These are phyloP conservation scores for Tulasnella sp. DNA, from an alignment of 768 basidiomycete genomes.

Conservation along the genomic window DNA sequence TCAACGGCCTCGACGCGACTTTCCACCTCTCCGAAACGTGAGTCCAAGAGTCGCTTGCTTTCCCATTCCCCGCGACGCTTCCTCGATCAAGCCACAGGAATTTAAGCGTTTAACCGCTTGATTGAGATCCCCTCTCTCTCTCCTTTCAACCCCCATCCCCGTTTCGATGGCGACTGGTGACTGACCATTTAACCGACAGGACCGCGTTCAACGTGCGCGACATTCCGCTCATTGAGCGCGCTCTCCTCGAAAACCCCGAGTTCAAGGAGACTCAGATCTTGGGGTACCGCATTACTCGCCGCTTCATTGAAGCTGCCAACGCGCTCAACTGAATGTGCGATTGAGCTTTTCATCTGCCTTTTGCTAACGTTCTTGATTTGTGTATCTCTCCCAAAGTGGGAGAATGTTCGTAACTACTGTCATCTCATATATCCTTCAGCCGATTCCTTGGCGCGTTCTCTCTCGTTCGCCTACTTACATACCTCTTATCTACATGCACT, in stretches of 20 bases:
- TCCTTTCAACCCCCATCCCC: neutral
- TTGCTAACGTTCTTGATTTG: neutral
- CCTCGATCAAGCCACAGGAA: neutral
- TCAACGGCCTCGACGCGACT: neutral
- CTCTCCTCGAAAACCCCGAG: neutral
- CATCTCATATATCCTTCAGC: too few species aligned
- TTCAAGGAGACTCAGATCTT: neutral
- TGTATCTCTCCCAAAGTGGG: neutral
- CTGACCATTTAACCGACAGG: neutral
- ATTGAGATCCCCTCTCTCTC: neutral
- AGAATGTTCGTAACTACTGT: too few species aligned
- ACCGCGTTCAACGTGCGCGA: neutral
- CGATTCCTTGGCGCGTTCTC: too few species aligned
- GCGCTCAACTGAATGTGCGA: neutral
- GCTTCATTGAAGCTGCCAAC: neutral
- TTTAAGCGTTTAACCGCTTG: neutral
- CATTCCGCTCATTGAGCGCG: neutral
- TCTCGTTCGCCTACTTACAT: too few species aligned
- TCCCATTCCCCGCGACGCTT: neutral
- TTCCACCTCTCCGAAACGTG: neutral
- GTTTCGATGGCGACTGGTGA: neutral
- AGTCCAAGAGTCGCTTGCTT: too few species aligned
- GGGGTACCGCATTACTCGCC: neutral
- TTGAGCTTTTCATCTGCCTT: neutral
- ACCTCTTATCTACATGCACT: too few species aligned